A percentile compares a stretch with the other conserved stretches of the same genome.
These are phyloP conservation scores for Fusarium sp. DNA, from an alignment of 2,329 filamentous ascomycete species.

Conservation along the genomic window DNA sequence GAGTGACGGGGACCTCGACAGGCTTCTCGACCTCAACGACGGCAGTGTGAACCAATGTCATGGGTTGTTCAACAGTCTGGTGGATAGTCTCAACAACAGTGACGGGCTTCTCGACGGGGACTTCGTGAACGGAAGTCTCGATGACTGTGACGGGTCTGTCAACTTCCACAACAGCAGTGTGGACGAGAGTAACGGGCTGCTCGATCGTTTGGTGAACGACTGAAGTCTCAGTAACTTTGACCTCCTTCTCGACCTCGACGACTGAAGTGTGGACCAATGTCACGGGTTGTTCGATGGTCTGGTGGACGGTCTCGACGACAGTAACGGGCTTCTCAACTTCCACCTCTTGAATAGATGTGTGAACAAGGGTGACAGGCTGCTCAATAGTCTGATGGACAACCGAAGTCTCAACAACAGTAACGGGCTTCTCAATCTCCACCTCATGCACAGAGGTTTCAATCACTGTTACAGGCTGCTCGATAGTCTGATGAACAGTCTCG, in stretches of 20 bases:
- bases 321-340: constrained; percentile 22
- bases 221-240: constrained; percentile 16
- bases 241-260: constrained; percentile 9
- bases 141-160: constrained; percentile 11
- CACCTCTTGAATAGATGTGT: constrained; percentile 5
- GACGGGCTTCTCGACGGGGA: constrained; percentile 4
- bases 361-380: constrained; percentile 7
- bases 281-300: constrained; percentile 16
- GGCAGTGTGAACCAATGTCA: constrained; percentile 15
- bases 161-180: constrained; percentile 18
- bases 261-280: constrained; percentile 9
- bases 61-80: not conserved
- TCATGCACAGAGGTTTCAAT: not conserved
- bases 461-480: constrained; percentile 4
- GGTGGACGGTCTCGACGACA: constrained; percentile 10
- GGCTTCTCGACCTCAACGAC: constrained; percentile 17
- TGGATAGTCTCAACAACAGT: constrained; percentile 15
- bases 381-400: constrained; percentile 20
- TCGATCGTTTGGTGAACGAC: constrained; percentile 21
- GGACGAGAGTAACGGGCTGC: constrained; percentile 9
- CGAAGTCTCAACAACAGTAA: constrained; percentile 10
- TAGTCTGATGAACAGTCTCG: constrained; percentile 17
- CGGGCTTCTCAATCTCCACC: constrained; percentile 5
- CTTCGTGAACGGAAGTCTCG: constrained; percentile 5
- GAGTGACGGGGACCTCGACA: constrained; percentile 16